Base-by-base conservation (phyloP, 2,329 filamentous ascomycete species). In the Bretziella fagacearum region DNA sequence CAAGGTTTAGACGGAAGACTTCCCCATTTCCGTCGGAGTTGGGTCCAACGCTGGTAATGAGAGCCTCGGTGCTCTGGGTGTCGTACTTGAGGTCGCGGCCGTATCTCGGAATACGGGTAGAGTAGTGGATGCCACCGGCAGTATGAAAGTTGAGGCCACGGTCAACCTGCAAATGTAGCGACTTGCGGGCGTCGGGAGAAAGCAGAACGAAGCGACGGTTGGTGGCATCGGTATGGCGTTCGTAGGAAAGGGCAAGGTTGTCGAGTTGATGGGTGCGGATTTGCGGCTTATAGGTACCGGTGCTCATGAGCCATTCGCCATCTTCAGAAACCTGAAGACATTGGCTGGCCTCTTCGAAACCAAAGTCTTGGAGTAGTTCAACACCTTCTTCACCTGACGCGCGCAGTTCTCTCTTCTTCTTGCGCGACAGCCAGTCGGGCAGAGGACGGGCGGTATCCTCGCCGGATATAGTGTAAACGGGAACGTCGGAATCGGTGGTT, bases 261-360 rank as follows among this genome's bases (percentile, higher is more conserved):
- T 87, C 82, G 4, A 96, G 75, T 59, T 93, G 85, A 63, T 98
- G 93, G n/a, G 84, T 81, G 59, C 96, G 91, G 50, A 96, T 93
- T 61, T 93, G 84, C 42, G 63, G 68, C 62, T 70, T 75, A 61
- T 77, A 80, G 46, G 75, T 79, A 66, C 85, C 86, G 45, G 87
- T 93, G 57, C 84, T 93, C 84, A 95, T 91, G 33, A 91, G 77
- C 87, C 91, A 98, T 59, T 96, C 81, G 42, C 89, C 89, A 73
- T 98, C 91, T 50, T 94, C 87, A 56, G 84, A 94, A 53, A 91
- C 76, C 43, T 85, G 76, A 53, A 98, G 77, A 26, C 89, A 95
- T 55, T 80, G 77, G 59, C 86, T 94, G 33, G 93, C 89, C 64
- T 94, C 87, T 57, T 95, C 87, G 57, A 98, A 96, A 59, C 93